Evolutionary conservation across 1,284 basidiomycete species (phyloP).

Genomic region (Cutaneotrichosporon dermatis): DNA sequence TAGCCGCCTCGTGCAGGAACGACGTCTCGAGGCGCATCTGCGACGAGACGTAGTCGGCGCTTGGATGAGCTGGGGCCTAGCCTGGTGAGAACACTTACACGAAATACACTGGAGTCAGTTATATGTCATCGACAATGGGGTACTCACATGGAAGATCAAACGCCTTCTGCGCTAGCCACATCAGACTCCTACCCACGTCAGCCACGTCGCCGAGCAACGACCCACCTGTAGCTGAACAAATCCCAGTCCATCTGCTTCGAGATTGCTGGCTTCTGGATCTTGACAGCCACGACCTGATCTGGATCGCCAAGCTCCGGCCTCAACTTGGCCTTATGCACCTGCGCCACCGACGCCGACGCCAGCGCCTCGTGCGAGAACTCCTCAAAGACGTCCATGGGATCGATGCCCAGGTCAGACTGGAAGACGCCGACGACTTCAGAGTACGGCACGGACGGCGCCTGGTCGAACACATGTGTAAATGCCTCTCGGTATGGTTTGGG

Average conservation of each 20-base stretch:
- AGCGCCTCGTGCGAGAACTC: slow-evolving; percentile 67
- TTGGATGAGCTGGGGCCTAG: slow-evolving; percentile 5
- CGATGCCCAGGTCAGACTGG: slow-evolving; percentile 61
- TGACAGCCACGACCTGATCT: slow-evolving; percentile 66
- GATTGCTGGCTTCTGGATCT: slow-evolving; percentile 85
- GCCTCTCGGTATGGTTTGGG: slow-evolving; percentile 75
- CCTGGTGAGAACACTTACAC: slow-evolving; percentile 27
- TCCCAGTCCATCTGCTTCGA: slow-evolving; percentile 80
- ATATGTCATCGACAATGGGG: too few species aligned
- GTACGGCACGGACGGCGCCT: slow-evolving; percentile 76
- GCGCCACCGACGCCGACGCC: slow-evolving; percentile 82
- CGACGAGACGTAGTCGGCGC: slow-evolving; percentile 68
- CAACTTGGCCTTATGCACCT: slow-evolving; percentile 75
- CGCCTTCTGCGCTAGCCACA: slow-evolving; percentile 42
- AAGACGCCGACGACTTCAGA: slow-evolving; percentile 67
- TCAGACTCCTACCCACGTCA: slow-evolving; percentile 28
- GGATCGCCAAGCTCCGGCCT: slow-evolving; percentile 31
- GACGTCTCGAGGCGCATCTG: slow-evolving; percentile 78
- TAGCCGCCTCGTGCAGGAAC: slow-evolving; percentile 62
- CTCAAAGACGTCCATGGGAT: slow-evolving; percentile 69
- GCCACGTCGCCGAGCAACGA: neutral
- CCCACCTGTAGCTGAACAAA: slow-evolving; percentile 51
- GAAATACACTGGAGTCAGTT: slow-evolving; percentile 41
- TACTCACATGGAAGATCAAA: slow-evolving; percentile 48
- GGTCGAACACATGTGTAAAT: slow-evolving; percentile 76